Evolutionary conservation across 2,329 filamentous ascomycete genomes (phyloP), one percentile per base, ranked within the genome.

Genomic region (Blastomyces silverae): DNA sequence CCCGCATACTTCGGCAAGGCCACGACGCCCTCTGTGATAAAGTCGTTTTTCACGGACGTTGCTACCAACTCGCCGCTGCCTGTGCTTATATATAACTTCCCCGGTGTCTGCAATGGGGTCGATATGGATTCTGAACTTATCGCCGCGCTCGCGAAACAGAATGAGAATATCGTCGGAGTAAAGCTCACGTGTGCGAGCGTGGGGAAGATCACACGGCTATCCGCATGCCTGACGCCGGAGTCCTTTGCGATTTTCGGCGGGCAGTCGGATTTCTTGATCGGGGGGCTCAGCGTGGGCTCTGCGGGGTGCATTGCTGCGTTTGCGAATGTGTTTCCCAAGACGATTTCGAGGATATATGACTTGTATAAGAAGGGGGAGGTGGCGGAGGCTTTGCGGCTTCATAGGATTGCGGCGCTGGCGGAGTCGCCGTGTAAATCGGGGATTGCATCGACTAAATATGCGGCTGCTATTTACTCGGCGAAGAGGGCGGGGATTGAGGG

Each of bases 181-280:
- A 88, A 88, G 72, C 77, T 89, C 66, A 89, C 86, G 15, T 89
- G 86, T 74, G 86, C 80, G 0, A 83, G 81, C 52, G 84, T 86
- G 25, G 85, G 82, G 48, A 87, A 87, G 75, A 84, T 85, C 69
- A 83, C 83, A 17, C 79, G 84, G 3, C 74, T 87, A 2, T 78
- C 82, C 1, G 82, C 80, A 44, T 77, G 77, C 22, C 80, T 89
- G 65, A 74, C 81, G 0, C 74, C 82, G 0, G 79, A 83, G 1
- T 74, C 81, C 13, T 92, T 92, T 71, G 84, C 87, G 1, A 84
- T 86, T 0, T 91, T 85, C 70, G 88, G 87, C 0, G 89, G 89
- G 0, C 88, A 91, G 76, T 85, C 84, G 1, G 89, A 92, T 71
- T 91, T 89, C 73, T 75, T 91, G 52, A 77, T 86, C 37, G 83